These are phyloP conservation scores for Sugiyamaella paludigena DNA, from an alignment of 1,139 yeast genomes.

Conservation along the genomic window DNA sequence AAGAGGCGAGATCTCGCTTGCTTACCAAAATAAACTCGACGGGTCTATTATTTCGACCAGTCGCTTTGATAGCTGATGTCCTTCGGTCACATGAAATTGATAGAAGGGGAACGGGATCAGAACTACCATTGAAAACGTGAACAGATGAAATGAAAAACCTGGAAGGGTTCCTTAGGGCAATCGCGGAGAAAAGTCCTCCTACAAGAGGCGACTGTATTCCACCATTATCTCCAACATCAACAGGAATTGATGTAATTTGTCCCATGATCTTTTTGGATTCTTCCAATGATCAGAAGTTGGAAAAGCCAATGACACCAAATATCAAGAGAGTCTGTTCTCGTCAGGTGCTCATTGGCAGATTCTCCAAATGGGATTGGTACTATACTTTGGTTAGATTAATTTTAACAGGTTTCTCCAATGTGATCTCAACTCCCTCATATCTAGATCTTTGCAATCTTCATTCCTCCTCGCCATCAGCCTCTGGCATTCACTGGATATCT, in stretches of 20 bases:
- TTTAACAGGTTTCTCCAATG: too few relatives aligned
- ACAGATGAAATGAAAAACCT: slow-evolving; percentile 25
- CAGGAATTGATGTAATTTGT: slow-evolving; percentile 27
- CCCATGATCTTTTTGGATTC: slow-evolving; percentile 23
- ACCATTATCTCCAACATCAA: slow-evolving; percentile 9
- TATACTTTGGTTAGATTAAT: too few relatives aligned
- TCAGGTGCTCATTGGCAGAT: too few relatives aligned
- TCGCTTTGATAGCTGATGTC: slow-evolving; percentile 9
- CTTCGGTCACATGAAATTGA: slow-evolving; percentile 12
- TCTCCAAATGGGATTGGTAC: too few relatives aligned
- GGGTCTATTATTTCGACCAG: slow-evolving; percentile 2
- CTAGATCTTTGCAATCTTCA: too few relatives aligned
- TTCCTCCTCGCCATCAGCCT: too few relatives aligned
- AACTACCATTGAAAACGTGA: slow-evolving; percentile 13
- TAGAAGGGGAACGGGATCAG: slow-evolving; percentile 6
- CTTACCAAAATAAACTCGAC: slow-evolving; percentile 13
- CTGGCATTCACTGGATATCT: too few relatives aligned
- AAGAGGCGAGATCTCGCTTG: not conserved
- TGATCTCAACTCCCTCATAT: too few relatives aligned
- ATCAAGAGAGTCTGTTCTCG: too few relatives aligned
- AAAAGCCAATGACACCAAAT: too few relatives aligned
- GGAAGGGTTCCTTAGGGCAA: slow-evolving; percentile 25
- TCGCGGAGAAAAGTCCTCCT: slow-evolving; percentile 19
- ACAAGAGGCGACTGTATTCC: slow-evolving; percentile 1
- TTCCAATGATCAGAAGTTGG: not conserved